Evolutionary conservation across 2,329 filamentous ascomycete genomes (phyloP).

Genomic region (Ophiocordyceps camponoti-floridani): DNA sequence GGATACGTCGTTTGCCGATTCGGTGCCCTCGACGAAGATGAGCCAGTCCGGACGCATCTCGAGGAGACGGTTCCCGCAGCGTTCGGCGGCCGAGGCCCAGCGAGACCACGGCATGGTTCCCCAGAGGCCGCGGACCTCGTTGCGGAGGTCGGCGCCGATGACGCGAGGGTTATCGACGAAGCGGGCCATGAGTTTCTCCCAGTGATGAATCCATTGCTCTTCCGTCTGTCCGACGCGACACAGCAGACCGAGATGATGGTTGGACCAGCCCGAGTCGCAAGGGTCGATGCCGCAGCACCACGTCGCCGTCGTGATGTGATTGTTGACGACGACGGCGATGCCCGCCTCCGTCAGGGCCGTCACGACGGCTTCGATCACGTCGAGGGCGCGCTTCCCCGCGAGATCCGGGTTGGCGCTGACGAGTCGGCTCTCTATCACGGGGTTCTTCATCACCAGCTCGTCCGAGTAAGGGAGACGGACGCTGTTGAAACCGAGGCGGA

Average conservation of each 20-base stretch:
- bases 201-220: slow-evolving; percentile 47
- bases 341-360: slow-evolving; percentile 41
- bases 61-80: slow-evolving; percentile 41
- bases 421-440: slow-evolving; percentile 27
- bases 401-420: slow-evolving; percentile 44
- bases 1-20: slow-evolving; percentile 46
- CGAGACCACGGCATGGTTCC: slow-evolving; percentile 48
- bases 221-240: slow-evolving; percentile 46
- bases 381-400: slow-evolving; percentile 34
- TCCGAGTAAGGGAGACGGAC: slow-evolving; percentile 52
- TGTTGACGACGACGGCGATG: slow-evolving; percentile 48
- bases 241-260: slow-evolving; percentile 40
- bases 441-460: slow-evolving; percentile 46
- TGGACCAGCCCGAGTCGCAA: slow-evolving; percentile 49
- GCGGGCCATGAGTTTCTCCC: slow-evolving; percentile 44
- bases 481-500: slow-evolving; percentile 48
- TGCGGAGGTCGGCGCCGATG: slow-evolving; percentile 48
- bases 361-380: slow-evolving; percentile 41
- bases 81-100: slow-evolving; percentile 47
- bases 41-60: slow-evolving; percentile 44
- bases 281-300: slow-evolving; percentile 55
- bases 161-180: slow-evolving; percentile 41
- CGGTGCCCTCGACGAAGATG: slow-evolving; percentile 49
- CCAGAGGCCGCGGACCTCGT: slow-evolving; percentile 52
- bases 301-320: slow-evolving; percentile 50